phyloP scores from a whole-genome alignment of 176 grass and related monocot genomes.

The Rhynchospora tenuis region DNA sequence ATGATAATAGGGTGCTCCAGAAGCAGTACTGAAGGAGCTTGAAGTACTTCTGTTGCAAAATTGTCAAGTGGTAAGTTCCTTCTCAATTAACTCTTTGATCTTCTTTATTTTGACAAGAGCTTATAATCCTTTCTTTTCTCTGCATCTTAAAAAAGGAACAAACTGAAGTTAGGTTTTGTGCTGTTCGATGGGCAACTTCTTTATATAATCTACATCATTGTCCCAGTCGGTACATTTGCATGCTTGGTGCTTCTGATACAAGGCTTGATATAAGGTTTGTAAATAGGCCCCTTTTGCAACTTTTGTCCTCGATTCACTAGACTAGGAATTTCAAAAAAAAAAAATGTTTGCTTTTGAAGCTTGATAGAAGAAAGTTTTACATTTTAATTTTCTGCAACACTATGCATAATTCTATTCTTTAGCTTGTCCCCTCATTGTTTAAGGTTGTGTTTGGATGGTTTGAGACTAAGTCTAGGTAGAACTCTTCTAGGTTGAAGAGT shows the following conservation, averaged over 20 bases:
- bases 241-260: constrained; percentile 77
- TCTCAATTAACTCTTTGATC: constrained; percentile 12
- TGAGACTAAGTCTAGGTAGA: too few relatives aligned
- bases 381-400: too few relatives aligned
- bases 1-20: constrained; percentile 64
- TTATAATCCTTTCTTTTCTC: constrained; percentile 27
- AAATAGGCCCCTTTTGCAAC: too few relatives aligned
- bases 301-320: neutral
- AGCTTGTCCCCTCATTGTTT: neutral
- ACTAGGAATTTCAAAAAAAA: too few relatives aligned
- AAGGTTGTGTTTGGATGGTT: too few relatives aligned
- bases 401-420: neutral
- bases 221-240: constrained; percentile 93
- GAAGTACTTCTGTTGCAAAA: constrained; percentile 71
- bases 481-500: too few relatives aligned
- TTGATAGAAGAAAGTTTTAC: too few relatives aligned
- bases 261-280: constrained; percentile 89
- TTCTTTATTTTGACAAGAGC: constrained; percentile 21
- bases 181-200: constrained; percentile 81
- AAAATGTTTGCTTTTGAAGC: too few relatives aligned
- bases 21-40: constrained; percentile 57
- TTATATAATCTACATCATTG: constrained; percentile 68
- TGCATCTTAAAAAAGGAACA: constrained; percentile 47
- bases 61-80: constrained; percentile 57
- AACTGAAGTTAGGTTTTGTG: constrained; percentile 88